phyloP scores from a whole-genome alignment of 345 rosid genomes.

The Abelmoschus esculentus region DNA sequence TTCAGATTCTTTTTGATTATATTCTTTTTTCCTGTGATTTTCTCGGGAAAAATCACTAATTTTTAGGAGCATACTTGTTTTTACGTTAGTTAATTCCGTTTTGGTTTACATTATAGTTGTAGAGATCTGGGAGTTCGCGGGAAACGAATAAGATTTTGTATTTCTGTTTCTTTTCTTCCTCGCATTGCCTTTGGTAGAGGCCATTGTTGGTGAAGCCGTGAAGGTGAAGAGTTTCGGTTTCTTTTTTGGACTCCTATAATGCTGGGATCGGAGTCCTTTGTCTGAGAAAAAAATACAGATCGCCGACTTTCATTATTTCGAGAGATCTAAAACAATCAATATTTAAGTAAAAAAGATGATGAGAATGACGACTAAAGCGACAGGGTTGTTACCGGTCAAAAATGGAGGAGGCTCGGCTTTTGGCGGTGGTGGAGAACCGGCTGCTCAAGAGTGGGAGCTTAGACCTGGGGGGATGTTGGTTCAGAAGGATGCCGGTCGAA shows the following conservation, averaged over 20 bases:
- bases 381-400: constrained; percentile 31
- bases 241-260: constrained; percentile 32
- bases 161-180: background rate
- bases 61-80: background rate
- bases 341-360: constrained; percentile 33
- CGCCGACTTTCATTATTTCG: constrained; percentile 9
- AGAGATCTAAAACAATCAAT: constrained; percentile 30
- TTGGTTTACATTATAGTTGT: constrained; percentile 7
- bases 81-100: background rate
- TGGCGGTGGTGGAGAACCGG: constrained; percentile 28
- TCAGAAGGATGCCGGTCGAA: constrained; percentile 73
- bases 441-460: constrained; percentile 75
- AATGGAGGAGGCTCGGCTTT: constrained; percentile 36
- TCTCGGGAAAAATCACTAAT: constrained; percentile 13
- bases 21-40: constrained; percentile 1
- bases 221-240: constrained; percentile 7
- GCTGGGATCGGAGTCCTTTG: constrained; percentile 21
- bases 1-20: background rate
- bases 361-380: constrained; percentile 58
- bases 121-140: constrained; percentile 15
- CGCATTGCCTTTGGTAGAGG: constrained; percentile 17
- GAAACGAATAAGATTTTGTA: constrained; percentile 5
- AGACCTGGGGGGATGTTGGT: constrained; percentile 99
- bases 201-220: constrained; percentile 10
- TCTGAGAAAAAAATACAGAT: constrained; percentile 28